Conservation (phyloP, 2,329 filamentous ascomycete genomes). For the Calycina herbarum region DNA sequence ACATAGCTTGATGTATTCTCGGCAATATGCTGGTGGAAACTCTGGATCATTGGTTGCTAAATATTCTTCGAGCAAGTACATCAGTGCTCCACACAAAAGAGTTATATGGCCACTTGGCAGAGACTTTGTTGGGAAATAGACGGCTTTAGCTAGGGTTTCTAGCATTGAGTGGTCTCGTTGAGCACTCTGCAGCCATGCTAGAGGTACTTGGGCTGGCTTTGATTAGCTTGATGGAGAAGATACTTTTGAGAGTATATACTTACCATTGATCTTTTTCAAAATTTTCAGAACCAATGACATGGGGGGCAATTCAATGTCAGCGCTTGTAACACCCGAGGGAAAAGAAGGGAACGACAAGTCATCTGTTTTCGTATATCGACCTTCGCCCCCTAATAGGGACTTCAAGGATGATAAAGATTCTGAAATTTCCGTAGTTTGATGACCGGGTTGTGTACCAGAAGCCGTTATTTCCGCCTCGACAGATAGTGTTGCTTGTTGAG, state of each 20-base stretch:
- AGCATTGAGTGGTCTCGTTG: conserved; percentile 20
- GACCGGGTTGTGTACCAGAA: conserved; percentile 5
- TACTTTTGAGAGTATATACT: neutral
- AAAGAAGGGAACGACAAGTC: conserved; percentile 17
- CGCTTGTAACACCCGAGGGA: neutral
- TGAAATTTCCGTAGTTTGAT: conserved; percentile 15
- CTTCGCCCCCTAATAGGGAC: conserved; percentile 14
- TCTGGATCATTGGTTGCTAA: conserved; percentile 7
- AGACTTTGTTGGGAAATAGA: conserved; percentile 22
- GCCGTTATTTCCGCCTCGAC: conserved; percentile 17
- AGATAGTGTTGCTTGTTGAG: conserved; percentile 18
- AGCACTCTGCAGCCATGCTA: conserved; percentile 19
- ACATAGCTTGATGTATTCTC: conserved; percentile 19
- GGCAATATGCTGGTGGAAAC: conserved; percentile 13
- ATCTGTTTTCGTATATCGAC: conserved; percentile 12
- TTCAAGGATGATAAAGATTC: conserved; percentile 19
- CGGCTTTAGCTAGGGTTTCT: conserved; percentile 21
- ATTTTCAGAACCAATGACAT: conserved; percentile 16
- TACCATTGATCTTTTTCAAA: conserved; percentile 14
- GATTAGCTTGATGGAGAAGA: conserved; percentile 3
- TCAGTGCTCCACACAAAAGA: conserved; percentile 20
- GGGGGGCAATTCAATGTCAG: conserved; percentile 19
- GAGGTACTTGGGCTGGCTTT: conserved; percentile 14
- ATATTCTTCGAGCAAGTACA: conserved; percentile 19
- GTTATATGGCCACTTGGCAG: conserved; percentile 19